Conservation (phyloP, 129 eudicot species). For the Glebionis coronaria region DNA sequence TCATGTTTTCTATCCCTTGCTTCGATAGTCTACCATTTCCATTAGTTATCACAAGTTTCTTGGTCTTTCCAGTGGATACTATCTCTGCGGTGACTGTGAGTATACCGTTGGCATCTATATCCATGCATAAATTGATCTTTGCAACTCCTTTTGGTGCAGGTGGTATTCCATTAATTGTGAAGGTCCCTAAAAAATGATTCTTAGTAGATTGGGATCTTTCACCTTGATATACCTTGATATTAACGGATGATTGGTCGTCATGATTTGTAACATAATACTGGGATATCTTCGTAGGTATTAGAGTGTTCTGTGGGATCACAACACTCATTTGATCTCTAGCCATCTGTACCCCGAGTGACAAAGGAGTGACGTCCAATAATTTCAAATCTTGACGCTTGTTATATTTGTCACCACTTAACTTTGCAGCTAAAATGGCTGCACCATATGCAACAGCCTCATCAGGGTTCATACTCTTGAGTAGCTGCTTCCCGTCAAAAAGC, state of each 20-base stretch:
- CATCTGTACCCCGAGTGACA: not conserved
- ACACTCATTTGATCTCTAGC: not conserved
- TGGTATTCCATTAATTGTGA: not conserved
- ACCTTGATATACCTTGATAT: conserved; percentile 2
- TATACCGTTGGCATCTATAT: not conserved
- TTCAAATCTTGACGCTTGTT: not conserved
- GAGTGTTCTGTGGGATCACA: conserved; percentile 1
- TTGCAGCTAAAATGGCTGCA: not conserved
- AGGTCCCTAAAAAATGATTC: not conserved
- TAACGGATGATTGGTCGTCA: not conserved
- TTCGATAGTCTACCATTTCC: not conserved
- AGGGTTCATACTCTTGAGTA: not conserved
- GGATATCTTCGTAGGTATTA: not conserved
- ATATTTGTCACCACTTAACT: not conserved
- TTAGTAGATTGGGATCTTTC: not conserved
- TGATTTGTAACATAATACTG: not conserved
- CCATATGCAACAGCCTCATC: not conserved
- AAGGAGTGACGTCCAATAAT: not conserved
- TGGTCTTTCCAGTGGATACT: not conserved
- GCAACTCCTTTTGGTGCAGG: not conserved
- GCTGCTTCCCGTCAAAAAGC: not conserved
- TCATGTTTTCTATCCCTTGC: not conserved
- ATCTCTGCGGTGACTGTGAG: not conserved
- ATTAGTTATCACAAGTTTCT: not conserved
- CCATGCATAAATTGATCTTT: not conserved